These are phyloP conservation scores for Beauveria australis DNA, from an alignment of 2,329 filamentous ascomycete genomes.

Conservation along the genomic window DNA sequence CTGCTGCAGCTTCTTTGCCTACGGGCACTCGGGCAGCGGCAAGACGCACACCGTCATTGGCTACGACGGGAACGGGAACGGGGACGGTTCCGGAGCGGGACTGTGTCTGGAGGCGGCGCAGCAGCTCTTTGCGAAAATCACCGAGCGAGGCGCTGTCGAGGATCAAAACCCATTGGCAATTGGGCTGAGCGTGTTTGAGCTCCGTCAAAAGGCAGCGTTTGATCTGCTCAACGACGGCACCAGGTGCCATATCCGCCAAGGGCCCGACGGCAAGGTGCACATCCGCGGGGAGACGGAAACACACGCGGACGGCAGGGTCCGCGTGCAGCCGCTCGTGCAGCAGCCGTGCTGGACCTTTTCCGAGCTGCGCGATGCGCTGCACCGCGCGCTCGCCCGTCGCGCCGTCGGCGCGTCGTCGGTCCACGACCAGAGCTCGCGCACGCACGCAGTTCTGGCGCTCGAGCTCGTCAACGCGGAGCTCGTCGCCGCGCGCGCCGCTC, in stretches of 20 bases:
- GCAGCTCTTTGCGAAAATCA: conserved; percentile 22
- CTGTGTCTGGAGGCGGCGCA: conserved; percentile 28
- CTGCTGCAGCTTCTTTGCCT: conserved; percentile 62
- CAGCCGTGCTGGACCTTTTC: conserved; percentile 28
- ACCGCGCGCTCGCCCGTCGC: conserved; percentile 21
- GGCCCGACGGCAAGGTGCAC: conserved; percentile 29
- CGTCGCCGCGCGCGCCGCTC: conserved; percentile 26
- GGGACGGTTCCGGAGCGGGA: conserved; percentile 23
- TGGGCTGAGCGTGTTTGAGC: conserved; percentile 31
- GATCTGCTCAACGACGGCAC: conserved; percentile 31
- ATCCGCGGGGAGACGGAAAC: conserved; percentile 34
- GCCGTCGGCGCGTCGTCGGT: conserved; percentile 29
- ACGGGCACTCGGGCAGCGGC: conserved; percentile 84
- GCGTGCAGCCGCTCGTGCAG: conserved; percentile 30
- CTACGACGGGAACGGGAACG: conserved; percentile 27
- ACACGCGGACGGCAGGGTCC: conserved; percentile 30
- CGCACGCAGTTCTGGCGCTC: conserved; percentile 34
- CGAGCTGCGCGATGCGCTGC: conserved; percentile 21
- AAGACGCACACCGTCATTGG: conserved; percentile 77
- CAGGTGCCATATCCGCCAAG: conserved; percentile 33
- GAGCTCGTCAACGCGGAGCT: conserved; percentile 31
- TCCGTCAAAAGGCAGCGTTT: conserved; percentile 32
- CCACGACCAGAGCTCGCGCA: conserved; percentile 36
- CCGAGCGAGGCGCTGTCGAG: conserved; percentile 9
- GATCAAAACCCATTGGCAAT: conserved; percentile 20